phyloP scores from a whole-genome alignment of 108 stramenopile species.

The Cafeteria roenbergensis region DNA sequence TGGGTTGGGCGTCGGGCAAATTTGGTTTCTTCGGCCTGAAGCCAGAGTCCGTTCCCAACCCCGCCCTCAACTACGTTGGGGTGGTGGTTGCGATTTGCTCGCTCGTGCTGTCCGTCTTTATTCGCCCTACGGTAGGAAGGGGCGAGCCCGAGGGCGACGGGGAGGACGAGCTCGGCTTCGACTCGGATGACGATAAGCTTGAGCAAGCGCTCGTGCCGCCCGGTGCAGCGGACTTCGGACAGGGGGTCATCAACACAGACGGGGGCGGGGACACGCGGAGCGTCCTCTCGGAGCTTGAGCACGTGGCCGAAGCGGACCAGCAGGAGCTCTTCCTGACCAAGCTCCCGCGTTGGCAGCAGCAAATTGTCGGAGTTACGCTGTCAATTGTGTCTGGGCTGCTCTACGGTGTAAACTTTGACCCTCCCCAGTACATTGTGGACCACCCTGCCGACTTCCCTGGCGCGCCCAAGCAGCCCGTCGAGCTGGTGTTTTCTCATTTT shows the following conservation, averaged over 20 bases:
- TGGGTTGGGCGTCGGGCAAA: slow-evolving; percentile 24
- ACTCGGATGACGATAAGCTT: neutral
- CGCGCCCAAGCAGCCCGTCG: slow-evolving; percentile 5
- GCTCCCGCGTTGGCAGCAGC: neutral
- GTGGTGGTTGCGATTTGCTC: slow-evolving; percentile 12
- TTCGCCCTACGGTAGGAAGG: slow-evolving; percentile 4
- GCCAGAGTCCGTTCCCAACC: slow-evolving; percentile 9
- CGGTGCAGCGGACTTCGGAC: neutral
- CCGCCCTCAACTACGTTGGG: slow-evolving; percentile 20
- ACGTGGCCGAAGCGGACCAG: neutral
- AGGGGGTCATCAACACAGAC: neutral
- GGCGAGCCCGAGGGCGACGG: slow-evolving; percentile 6
- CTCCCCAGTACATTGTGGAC: slow-evolving; percentile 26
- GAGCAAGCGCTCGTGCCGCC: neutral
- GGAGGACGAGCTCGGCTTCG: neutral
- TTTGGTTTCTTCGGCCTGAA: slow-evolving; percentile 27
- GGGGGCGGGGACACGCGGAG: neutral
- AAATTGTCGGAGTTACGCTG: slow-evolving; percentile 5
- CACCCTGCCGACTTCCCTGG: neutral
- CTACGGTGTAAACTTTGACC: slow-evolving; percentile 25
- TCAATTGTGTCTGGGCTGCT: slow-evolving; percentile 21
- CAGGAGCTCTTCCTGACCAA: neutral
- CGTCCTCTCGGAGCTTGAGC: neutral
- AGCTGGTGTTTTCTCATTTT: slow-evolving; percentile 25
- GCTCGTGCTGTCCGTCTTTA: slow-evolving; percentile 1